These are phyloP conservation scores for Tricholoma sp. DNA, from an alignment of 768 basidiomycete genomes.

Conservation along the genomic window DNA sequence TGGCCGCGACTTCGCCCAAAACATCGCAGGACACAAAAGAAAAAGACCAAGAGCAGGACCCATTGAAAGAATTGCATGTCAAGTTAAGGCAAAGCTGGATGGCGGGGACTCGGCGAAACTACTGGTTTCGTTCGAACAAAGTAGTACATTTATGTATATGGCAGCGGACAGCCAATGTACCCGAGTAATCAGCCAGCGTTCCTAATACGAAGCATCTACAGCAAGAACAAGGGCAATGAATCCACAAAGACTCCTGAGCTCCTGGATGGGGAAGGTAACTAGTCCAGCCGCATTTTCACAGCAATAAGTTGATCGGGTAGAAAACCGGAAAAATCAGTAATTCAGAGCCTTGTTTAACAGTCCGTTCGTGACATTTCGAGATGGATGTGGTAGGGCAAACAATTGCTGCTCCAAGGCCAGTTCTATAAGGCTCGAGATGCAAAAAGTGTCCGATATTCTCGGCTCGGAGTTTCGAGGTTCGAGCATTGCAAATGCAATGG, in stretches of 20 bases:
- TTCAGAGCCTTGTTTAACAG: too few relatives aligned
- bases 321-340: too few relatives aligned
- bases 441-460: too few relatives aligned
- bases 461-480: too few relatives aligned
- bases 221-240: not conserved
- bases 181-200: not conserved
- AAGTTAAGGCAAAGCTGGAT: not conserved
- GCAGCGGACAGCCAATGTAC: not conserved
- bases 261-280: too few relatives aligned
- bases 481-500: too few relatives aligned
- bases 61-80: not conserved
- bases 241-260: not conserved
- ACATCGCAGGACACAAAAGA: constrained; percentile 5
- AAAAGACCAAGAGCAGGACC: constrained; percentile 1
- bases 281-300: not conserved
- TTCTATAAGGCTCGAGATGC: too few relatives aligned
- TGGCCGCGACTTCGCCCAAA: constrained; percentile 3
- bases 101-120: not conserved
- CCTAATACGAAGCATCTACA: not conserved
- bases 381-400: too few relatives aligned
- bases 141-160: not conserved
- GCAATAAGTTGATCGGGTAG: not conserved
- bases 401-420: too few relatives aligned
- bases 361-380: too few relatives aligned
- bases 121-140: not conserved